Conservation (phyloP, 345 rosid species). For the Nephelium lappaceum region DNA sequence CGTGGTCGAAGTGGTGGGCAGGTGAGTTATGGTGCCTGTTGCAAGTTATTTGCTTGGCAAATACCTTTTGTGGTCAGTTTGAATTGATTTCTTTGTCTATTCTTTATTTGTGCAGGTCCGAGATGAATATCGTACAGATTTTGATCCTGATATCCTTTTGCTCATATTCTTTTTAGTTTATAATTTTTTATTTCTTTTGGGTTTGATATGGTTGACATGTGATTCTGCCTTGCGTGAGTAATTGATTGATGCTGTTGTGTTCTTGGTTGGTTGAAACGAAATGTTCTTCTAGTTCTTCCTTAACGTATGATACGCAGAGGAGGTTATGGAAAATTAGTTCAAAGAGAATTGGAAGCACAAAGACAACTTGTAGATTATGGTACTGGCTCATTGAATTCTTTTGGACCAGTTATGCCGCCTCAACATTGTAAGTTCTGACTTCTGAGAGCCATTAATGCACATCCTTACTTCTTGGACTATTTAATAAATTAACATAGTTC, state of each 20-base stretch:
- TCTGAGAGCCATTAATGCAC: conserved; percentile 13
- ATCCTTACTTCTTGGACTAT: not conserved
- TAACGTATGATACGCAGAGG: conserved; percentile 80
- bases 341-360: conserved; percentile 87
- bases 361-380: conserved; percentile 97
- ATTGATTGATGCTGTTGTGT: not conserved
- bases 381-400: conserved; percentile 79
- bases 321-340: conserved; percentile 97
- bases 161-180: not conserved
- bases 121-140: conserved; percentile 98
- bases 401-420: conserved; percentile 63
- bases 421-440: conserved; percentile 67
- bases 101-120: conserved; percentile 64
- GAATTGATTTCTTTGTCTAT: conserved; percentile 10
- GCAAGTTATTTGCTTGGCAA: conserved; percentile 10
- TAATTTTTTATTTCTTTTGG: not conserved
- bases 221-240: not conserved
- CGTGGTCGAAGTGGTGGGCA: conserved; percentile 99
- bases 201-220: not conserved
- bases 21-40: conserved; percentile 38
- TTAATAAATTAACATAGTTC: not conserved
- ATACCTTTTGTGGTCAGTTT: not conserved
- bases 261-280: conserved; percentile 8
- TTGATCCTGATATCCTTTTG: conserved; percentile 99
- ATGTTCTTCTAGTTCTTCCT: conserved; percentile 35